A percentile compares a stretch with the other conserved stretches of the same genome.
These are phyloP conservation scores for Aspergillus quadricinctus DNA, from an alignment of 2,329 filamentous ascomycete genomes.

Conservation along the genomic window DNA sequence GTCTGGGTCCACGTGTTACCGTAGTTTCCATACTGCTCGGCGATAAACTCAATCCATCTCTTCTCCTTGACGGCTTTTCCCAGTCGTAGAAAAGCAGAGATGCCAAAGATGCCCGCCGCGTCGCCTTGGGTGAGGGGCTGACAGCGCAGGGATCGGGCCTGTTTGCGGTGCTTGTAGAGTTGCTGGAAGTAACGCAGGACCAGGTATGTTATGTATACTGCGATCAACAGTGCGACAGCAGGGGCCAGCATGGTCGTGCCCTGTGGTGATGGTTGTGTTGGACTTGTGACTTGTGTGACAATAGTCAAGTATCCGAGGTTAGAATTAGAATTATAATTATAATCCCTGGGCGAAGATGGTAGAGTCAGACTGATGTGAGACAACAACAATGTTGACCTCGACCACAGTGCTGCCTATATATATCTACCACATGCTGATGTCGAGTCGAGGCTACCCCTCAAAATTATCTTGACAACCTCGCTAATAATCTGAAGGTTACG, in stretches of 20 bases:
- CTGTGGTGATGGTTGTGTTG: not conserved
- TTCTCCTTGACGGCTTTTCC: slow-evolving; percentile 23
- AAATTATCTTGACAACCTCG: too few relatives aligned
- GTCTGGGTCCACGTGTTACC: slow-evolving; percentile 24
- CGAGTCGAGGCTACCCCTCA: not conserved
- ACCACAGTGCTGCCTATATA: not conserved
- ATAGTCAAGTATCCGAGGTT: not conserved
- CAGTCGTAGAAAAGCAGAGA: slow-evolving; percentile 22
- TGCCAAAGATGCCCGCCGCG: slow-evolving; percentile 18
- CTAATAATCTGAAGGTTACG: too few relatives aligned
- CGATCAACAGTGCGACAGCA: slow-evolving; percentile 14
- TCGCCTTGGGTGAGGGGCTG: slow-evolving; percentile 13
- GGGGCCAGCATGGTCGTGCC: slow-evolving; percentile 19
- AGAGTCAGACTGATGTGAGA: too few relatives aligned
- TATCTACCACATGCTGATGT: too few relatives aligned
- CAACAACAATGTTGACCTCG: not conserved
- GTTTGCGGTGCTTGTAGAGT: slow-evolving; percentile 18
- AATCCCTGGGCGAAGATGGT: too few relatives aligned
- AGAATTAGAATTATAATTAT: too few relatives aligned
- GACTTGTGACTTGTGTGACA: not conserved
- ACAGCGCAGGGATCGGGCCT: slow-evolving; percentile 24
- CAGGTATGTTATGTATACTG: slow-evolving; percentile 17
- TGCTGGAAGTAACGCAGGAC: slow-evolving; percentile 20
- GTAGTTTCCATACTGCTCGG: slow-evolving; percentile 18
- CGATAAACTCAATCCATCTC: slow-evolving; percentile 27